Percentiles rank a stretch among this genome's conserved stretches.
Evolutionary conservation across 2,329 filamentous ascomycete genomes (phyloP).

Genomic region (Emergomyces pasteurianus): DNA sequence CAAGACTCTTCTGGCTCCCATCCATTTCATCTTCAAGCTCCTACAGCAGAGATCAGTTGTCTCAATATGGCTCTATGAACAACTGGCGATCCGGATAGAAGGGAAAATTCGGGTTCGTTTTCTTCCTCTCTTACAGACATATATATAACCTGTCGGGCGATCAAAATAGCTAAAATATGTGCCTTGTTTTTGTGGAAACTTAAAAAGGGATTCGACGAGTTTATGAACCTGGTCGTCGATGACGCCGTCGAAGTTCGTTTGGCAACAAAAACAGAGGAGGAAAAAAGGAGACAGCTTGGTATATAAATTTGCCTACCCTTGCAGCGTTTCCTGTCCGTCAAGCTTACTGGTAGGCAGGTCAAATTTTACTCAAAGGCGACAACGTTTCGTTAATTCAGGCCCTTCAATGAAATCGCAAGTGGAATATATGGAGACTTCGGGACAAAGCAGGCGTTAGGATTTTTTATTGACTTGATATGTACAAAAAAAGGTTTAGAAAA

Average conservation of each 20-base stretch:
- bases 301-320: constrained; percentile 14
- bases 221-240: constrained; percentile 97
- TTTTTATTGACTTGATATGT: not conserved
- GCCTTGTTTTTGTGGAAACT: not conserved
- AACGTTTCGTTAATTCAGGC: constrained; percentile 72
- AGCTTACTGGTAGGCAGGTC: constrained; percentile 40
- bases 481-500: not conserved
- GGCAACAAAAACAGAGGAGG: constrained; percentile 67
- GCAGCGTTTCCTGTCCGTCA: not conserved
- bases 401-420: constrained; percentile 23
- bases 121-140: too few species aligned
- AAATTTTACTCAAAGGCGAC: constrained; percentile 78
- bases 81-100: constrained; percentile 85
- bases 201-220: constrained; percentile 92
- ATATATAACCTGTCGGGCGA: not conserved
- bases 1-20: constrained; percentile 61
- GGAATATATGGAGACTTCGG: not conserved
- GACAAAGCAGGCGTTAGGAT: constrained; percentile 1
- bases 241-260: constrained; percentile 88
- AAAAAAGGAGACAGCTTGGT: constrained; percentile 71
- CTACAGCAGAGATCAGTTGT: constrained; percentile 74
- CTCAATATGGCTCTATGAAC: constrained; percentile 94
- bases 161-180: not conserved
- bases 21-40: constrained; percentile 91
- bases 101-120: constrained; percentile 76